These are phyloP conservation scores for Chlorella vulgaris DNA, from an alignment of 139 green algal species.

Conservation along the genomic window DNA sequence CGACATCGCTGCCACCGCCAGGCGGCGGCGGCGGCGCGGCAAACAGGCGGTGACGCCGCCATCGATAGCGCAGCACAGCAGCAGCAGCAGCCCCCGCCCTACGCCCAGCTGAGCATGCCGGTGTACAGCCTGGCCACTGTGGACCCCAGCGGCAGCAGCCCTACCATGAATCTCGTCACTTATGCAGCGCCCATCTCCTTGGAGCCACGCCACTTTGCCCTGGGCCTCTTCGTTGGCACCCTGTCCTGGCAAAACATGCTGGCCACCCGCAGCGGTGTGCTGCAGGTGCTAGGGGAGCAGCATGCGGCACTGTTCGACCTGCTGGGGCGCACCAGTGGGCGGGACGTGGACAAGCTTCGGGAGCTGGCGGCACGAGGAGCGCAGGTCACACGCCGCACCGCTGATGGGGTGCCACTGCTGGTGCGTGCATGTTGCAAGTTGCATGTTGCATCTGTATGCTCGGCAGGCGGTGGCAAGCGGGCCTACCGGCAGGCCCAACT, in stretches of 20 bases:
- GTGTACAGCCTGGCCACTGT: slow-evolving; percentile 46
- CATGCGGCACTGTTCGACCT: slow-evolving; percentile 57
- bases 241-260: slow-evolving; percentile 44
- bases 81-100: slow-evolving; percentile 36
- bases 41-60: neutral
- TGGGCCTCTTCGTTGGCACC: slow-evolving; percentile 42
- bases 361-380: slow-evolving; percentile 37
- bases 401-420: slow-evolving; percentile 7
- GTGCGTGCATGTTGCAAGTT: neutral
- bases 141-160: neutral
- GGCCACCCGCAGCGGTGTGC: slow-evolving; percentile 15
- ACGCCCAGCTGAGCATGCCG: slow-evolving; percentile 31
- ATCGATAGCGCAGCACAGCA: neutral
- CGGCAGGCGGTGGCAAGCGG: too few relatives aligned
- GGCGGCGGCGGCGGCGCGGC: too few relatives aligned
- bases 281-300: slow-evolving; percentile 48
- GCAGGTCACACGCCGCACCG: neutral
- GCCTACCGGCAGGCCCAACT: too few relatives aligned
- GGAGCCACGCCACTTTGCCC: slow-evolving; percentile 27
- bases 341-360: slow-evolving; percentile 55
- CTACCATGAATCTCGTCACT: slow-evolving; percentile 45
- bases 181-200: slow-evolving; percentile 48
- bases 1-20: too few relatives aligned
- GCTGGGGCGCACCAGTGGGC: slow-evolving; percentile 62
- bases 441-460: too few relatives aligned